Conservation (phyloP, 78 protist genomes). For the Planoprotostelium fungivorum region DNA sequence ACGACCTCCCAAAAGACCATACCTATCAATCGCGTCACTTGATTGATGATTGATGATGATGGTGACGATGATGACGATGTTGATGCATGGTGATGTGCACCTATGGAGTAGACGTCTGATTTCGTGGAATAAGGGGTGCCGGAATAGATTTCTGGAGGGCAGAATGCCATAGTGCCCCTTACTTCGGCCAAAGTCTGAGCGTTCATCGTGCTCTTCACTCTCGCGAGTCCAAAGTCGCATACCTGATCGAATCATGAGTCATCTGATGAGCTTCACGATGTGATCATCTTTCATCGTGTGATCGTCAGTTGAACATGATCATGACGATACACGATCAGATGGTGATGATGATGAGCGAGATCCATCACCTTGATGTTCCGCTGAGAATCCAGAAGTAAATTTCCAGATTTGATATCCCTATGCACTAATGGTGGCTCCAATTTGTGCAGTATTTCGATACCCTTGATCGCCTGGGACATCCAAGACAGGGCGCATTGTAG, state of each 20-base stretch:
- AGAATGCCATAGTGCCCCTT: conserved; percentile 58
- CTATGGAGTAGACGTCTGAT: conserved; percentile 60
- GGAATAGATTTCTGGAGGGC: conserved; percentile 62
- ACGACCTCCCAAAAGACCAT: background rate
- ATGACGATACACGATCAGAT: no score
- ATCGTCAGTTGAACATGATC: no score
- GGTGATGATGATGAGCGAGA: no score
- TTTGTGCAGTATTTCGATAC: background rate
- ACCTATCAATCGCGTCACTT: background rate
- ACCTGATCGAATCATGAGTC: no score
- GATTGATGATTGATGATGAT: no score
- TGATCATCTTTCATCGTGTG: no score
- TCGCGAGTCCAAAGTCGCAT: conserved; percentile 74
- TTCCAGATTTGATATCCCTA: background rate
- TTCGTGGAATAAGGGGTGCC: conserved; percentile 42
- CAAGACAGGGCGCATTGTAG: background rate
- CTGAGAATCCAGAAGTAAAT: background rate
- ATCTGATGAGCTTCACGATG: no score
- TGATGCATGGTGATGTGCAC: no score
- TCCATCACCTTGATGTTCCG: background rate
- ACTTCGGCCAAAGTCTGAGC: conserved; percentile 44
- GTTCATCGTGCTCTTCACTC: conserved; percentile 55
- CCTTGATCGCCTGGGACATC: background rate
- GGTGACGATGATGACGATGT: no score
- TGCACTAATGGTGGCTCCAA: background rate